Base-by-base conservation (phyloP, 2,329 filamentous ascomycete genomes). In the Lecanoromycetidae sp. region DNA sequence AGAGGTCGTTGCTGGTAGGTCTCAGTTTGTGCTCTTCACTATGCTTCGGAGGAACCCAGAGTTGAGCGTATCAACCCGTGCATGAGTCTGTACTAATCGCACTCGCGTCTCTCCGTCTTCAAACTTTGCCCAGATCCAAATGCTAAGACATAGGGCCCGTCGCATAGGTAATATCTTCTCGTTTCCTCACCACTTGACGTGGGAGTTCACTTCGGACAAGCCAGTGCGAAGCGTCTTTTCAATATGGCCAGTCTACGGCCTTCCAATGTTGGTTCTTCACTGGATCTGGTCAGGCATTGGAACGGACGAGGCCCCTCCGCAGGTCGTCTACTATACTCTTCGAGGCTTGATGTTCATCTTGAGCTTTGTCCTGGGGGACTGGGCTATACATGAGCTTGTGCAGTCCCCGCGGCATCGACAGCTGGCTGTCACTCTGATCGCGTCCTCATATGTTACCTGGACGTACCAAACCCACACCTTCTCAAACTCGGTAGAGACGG, bases 401-500 rank as follows among this genome's bases (percentile, higher is more conserved):
- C 79, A 80, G 52, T 83, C 82, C 32, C 79, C 79, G 53, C 80
- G 80, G 51, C 69, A 76, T 58, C 80, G 87, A 53, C 77, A 77
- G 56, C 71, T 82, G 46, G 86, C 87, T 8, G 77, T 93, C 36
- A 71, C 93, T 37, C 74, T 98, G 48, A 84, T 95, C 51, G 87
- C 90, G 37, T 96, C 90, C 23, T 95, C 87, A 22, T 98, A 96
- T 66, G 90, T 95, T 57, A 98, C 91, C 39, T 98, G 91, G 90
- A 95, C 90, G 36, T 94, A 90, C 67, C 91, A 98, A 67, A 91
- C 87, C 15, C 91, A 98, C 66, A 96, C 91, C 10, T 96, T 98
- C 64, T 96, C 90, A 53, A 98, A 98, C 67, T 93, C 90, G 52
- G 76, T 96, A 55, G 91, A 98, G 69, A 96, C 91, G 2, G 71